Conservation (phyloP, 192 early-diverging fungal species). For the Umbelopsis sp. region DNA sequence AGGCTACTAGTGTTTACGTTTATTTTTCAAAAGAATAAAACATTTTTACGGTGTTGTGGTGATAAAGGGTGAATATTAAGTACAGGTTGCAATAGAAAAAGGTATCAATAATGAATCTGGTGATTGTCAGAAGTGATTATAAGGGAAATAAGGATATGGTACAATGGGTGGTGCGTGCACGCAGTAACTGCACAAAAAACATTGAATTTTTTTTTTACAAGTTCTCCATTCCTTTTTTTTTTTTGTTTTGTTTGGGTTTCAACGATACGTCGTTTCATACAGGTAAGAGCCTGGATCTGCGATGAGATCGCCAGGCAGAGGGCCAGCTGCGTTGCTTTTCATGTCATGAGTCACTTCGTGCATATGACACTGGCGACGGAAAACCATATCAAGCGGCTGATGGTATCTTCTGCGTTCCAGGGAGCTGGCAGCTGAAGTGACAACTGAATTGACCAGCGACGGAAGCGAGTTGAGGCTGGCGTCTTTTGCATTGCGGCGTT, state of each 20-base stretch:
- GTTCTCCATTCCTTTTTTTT: too few relatives aligned
- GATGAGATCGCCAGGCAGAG: slow-evolving; percentile 5
- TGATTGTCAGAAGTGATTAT: background rate
- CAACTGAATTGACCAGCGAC: background rate
- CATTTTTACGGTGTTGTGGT: too few relatives aligned
- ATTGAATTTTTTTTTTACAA: too few relatives aligned
- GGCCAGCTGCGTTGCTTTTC: slow-evolving; percentile 8
- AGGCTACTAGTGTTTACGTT: background rate
- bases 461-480: slow-evolving; percentile 11
- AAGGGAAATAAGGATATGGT: background rate
- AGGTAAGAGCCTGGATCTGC: background rate
- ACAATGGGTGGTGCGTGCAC: background rate
- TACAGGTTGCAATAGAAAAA: too few relatives aligned
- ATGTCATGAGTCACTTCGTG: slow-evolving; percentile 16
- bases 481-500: slow-evolving; percentile 12
- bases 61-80: too few relatives aligned
- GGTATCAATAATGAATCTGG: background rate
- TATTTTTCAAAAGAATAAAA: too few relatives aligned
- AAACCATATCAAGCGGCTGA: slow-evolving; percentile 13
- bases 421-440: background rate
- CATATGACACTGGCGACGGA: slow-evolving; percentile 1
- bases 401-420: background rate
- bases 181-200: too few relatives aligned
- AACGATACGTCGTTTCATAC: slow-evolving; percentile 12
- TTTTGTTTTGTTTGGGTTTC: background rate